phyloP scores from a whole-genome alignment of 2,329 filamentous ascomycete species.

The Alternaria viburni region DNA sequence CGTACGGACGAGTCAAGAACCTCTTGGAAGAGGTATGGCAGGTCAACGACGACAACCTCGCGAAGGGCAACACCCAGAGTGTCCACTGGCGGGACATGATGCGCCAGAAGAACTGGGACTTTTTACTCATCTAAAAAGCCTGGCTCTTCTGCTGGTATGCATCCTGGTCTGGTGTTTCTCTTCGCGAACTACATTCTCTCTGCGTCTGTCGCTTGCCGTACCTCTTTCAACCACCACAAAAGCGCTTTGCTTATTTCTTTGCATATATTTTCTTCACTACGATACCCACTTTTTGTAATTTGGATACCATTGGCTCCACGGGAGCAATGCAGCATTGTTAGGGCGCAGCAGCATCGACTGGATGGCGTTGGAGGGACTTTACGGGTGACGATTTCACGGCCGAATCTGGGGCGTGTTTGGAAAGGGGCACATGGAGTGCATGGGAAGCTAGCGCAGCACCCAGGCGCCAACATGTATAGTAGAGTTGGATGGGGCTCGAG shows the following conservation, averaged over 20 bases:
- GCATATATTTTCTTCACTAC: constrained; percentile 43
- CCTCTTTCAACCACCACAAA: constrained; percentile 16
- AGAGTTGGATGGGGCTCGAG: constrained; percentile 29
- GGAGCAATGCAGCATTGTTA: constrained; percentile 31
- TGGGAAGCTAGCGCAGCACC: constrained; percentile 47
- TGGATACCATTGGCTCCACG: constrained; percentile 32
- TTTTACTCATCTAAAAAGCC: constrained; percentile 75
- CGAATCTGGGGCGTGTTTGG: constrained; percentile 6
- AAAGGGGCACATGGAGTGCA: constrained; percentile 18
- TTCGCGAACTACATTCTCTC: constrained; percentile 31
- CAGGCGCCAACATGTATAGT: constrained; percentile 38
- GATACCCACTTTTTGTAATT: constrained; percentile 51
- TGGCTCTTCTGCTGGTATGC: constrained; percentile 42
- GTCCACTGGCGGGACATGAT: constrained; percentile 96
- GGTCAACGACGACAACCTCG: constrained; percentile 68
- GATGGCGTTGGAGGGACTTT: constrained; percentile 33
- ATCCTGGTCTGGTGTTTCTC: constrained; percentile 44
- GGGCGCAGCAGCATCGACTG: constrained; percentile 30
- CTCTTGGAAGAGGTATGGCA: constrained; percentile 84
- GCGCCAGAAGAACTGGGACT: constrained; percentile 90
- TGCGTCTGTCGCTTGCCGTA: constrained; percentile 13
- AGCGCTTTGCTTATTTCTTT: constrained; percentile 43
- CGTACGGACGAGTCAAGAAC: constrained; percentile 80
- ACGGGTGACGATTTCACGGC: constrained; percentile 36
- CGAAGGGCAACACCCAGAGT: constrained; percentile 63